A percentile compares a stretch with the other conserved stretches of the same genome.
These are phyloP conservation scores for Trichosporon sp. DNA, from an alignment of 1,284 basidiomycete species.

Conservation along the genomic window DNA sequence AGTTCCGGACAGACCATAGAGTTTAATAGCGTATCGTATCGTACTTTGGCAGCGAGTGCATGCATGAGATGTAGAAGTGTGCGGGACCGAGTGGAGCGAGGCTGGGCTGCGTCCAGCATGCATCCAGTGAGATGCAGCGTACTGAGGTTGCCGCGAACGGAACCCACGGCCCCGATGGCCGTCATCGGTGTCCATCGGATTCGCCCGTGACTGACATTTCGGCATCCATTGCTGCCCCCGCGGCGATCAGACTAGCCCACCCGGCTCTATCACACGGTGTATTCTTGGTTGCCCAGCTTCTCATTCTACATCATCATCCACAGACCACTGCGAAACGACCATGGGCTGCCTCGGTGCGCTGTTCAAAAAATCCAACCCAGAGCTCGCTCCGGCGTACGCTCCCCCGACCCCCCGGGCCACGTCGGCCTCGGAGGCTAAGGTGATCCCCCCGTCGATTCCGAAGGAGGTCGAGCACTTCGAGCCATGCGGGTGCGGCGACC, in stretches of 20 bases:
- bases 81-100: no score
- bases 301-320: background rate
- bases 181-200: background rate
- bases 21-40: background rate
- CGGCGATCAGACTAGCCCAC: background rate
- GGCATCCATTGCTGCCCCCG: background rate
- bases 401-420: background rate
- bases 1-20: background rate
- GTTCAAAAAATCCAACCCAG: background rate
- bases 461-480: constrained; percentile 8
- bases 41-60: constrained; percentile 4
- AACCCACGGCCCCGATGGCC: no score
- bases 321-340: background rate
- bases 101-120: no score
- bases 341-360: constrained; percentile 1
- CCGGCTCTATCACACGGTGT: background rate
- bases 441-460: background rate
- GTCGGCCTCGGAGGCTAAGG: background rate
- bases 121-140: no score
- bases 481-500: constrained; percentile 5
- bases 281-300: background rate
- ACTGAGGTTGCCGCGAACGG: no score
- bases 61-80: background rate
- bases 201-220: background rate
- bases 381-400: background rate